Evolutionary conservation across 2,329 filamentous ascomycete genomes (phyloP).

Genomic region (Corniculantispora saksenae): DNA sequence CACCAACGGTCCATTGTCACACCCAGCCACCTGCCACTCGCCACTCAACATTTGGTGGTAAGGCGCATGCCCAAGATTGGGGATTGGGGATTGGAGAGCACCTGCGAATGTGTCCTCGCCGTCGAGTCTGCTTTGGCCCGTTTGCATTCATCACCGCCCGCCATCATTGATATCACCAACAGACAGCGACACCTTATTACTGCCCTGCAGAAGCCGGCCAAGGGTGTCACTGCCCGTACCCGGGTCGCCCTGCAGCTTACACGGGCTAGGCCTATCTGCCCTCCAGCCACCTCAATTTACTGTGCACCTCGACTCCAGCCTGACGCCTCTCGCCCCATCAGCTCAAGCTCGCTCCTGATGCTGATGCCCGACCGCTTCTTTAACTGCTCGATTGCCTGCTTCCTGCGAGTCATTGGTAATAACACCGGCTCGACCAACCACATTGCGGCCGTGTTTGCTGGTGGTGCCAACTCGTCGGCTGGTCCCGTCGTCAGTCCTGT

Average conservation of each 20-base stretch:
- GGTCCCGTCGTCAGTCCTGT: neutral
- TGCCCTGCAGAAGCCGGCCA: conserved; percentile 6
- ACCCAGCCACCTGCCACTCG: conserved; percentile 21
- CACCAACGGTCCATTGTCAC: conserved; percentile 8
- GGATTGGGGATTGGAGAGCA: neutral
- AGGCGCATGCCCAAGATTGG: neutral
- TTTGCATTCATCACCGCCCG: neutral
- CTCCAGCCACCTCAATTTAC: conserved; percentile 17
- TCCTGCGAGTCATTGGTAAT: conserved; percentile 14
- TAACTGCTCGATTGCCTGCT: neutral
- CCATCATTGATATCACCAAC: neutral
- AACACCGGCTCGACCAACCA: neutral
- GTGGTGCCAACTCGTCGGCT: neutral
- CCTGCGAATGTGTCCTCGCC: neutral
- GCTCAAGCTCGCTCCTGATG: neutral
- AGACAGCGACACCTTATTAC: neutral
- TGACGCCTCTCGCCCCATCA: conserved; percentile 2
- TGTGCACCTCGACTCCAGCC: conserved; percentile 8
- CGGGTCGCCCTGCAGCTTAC: conserved; percentile 1
- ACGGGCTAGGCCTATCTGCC: conserved; percentile 7
- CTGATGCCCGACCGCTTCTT: conserved; percentile 19
- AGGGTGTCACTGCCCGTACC: neutral
- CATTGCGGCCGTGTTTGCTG: neutral
- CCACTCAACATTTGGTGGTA: no score
- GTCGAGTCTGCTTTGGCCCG: neutral